Conservation (phyloP, 768 basidiomycete species). For the Tricholoma flavovirens region DNA sequence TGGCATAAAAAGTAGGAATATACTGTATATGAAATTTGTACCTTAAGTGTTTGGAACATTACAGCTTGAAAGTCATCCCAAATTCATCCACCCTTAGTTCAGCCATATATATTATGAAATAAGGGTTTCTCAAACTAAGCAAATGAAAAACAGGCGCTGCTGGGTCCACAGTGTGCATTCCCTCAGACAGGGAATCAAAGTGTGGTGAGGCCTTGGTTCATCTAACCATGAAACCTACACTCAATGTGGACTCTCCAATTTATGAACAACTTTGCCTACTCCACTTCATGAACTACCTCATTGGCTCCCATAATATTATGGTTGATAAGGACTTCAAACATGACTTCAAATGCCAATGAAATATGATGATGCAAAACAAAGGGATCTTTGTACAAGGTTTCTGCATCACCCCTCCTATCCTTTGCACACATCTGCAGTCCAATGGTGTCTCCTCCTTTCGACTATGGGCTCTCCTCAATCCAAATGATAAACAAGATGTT, state of each 20-base stretch:
- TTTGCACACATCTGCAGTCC: conserved; percentile 13
- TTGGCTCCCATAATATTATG: conserved; percentile 26
- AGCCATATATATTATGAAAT: no score
- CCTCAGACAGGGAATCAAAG: conserved; percentile 14
- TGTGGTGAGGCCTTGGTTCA: conserved; percentile 8
- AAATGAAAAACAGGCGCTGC: no score
- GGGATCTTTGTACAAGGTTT: conserved; percentile 13
- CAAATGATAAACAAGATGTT: conserved; percentile 30
- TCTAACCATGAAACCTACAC: conserved; percentile 7
- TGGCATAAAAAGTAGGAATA: no score
- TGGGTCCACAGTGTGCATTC: conserved; percentile 7
- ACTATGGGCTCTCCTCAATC: conserved; percentile 18
- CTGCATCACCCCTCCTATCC: neutral
- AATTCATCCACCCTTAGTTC: no score
- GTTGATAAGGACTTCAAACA: conserved; percentile 29
- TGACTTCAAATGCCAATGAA: conserved; percentile 21
- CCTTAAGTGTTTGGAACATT: no score
- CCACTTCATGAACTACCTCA: conserved; percentile 20
- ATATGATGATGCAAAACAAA: conserved; percentile 18
- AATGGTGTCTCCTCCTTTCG: conserved; percentile 14
- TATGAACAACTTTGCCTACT: conserved; percentile 12
- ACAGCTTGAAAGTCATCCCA: no score
- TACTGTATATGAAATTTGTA: no score
- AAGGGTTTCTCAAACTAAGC: no score
- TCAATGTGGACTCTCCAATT: conserved; percentile 11